These are phyloP conservation scores for Cyclostephanos tholiformis DNA, from an alignment of 108 stramenopile species.

Conservation along the genomic window DNA sequence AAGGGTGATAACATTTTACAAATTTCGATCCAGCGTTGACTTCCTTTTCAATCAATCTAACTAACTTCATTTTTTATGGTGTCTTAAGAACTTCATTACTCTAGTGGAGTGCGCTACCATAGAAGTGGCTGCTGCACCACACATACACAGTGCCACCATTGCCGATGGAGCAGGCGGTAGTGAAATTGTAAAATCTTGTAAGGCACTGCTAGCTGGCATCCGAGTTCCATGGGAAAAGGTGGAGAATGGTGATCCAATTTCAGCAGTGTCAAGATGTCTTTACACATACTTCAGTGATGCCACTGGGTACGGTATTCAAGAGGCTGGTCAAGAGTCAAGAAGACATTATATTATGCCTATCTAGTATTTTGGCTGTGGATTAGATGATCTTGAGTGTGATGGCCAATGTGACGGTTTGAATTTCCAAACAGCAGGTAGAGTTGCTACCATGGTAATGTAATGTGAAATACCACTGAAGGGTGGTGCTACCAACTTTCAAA, in stretches of 20 bases:
- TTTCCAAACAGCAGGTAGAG: constrained; percentile 72
- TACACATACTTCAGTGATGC: constrained; percentile 79
- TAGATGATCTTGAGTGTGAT: constrained; percentile 79
- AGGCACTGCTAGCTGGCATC: constrained; percentile 84
- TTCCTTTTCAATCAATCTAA: neutral
- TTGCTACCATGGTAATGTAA: constrained; percentile 94
- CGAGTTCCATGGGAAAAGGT: constrained; percentile 75
- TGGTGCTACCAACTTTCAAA: constrained; percentile 89
- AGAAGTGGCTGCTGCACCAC: constrained; percentile 56
- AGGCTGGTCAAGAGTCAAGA: constrained; percentile 84
- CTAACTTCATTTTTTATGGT: neutral
- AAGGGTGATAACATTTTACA: too few relatives aligned
- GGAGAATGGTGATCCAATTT: constrained; percentile 67
- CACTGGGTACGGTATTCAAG: constrained; percentile 61
- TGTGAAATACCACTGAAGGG: constrained; percentile 78
- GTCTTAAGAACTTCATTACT: constrained; percentile 63
- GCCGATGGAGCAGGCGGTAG: constrained; percentile 83
- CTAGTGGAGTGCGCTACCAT: constrained; percentile 83
- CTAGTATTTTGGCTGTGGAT: constrained; percentile 77
- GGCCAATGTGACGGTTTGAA: constrained; percentile 78
- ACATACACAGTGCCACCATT: constrained; percentile 76
- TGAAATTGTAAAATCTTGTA: constrained; percentile 64
- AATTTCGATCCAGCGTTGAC: neutral
- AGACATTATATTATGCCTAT: constrained; percentile 86
- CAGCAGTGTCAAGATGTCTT: constrained; percentile 56